phyloP scores from a whole-genome alignment of 78 protist genomes.

The Paratrimastix pyriformis region DNA sequence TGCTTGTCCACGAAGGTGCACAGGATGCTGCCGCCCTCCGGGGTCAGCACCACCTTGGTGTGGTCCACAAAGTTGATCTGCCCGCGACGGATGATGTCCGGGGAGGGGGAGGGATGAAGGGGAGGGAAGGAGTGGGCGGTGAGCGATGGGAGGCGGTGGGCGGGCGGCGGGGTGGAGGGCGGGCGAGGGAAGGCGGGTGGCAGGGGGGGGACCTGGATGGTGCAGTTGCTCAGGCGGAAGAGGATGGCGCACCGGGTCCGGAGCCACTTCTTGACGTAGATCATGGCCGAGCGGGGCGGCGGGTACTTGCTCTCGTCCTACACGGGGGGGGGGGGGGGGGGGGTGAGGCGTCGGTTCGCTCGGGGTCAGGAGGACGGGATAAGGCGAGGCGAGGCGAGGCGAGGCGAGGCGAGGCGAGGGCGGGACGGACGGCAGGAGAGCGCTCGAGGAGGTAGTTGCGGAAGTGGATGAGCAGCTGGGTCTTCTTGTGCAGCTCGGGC shows the following conservation, averaged over 20 bases:
- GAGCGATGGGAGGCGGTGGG: too few relatives aligned
- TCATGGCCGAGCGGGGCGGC: constrained; percentile 4
- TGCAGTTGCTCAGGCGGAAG: constrained; percentile 53
- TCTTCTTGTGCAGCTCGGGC: constrained; percentile 51
- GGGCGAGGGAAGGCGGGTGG: too few relatives aligned
- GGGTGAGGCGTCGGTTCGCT: background rate
- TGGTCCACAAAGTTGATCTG: constrained; percentile 49
- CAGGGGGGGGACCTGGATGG: constrained; percentile 38
- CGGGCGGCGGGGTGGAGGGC: background rate
- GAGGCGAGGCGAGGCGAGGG: too few relatives aligned
- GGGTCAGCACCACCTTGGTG: constrained; percentile 47
- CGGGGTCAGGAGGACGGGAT: background rate
- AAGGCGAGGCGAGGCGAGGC: background rate
- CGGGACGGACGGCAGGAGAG: too few relatives aligned
- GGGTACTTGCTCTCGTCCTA: background rate
- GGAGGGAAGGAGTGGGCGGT: too few relatives aligned
- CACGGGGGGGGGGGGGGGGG: background rate
- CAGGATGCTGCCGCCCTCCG: too few relatives aligned
- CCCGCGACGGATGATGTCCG: background rate
- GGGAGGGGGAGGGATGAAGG: background rate
- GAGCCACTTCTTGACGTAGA: constrained; percentile 72
- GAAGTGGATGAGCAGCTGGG: constrained; percentile 66
- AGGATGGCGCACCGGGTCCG: constrained; percentile 61
- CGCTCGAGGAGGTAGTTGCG: constrained; percentile 37
- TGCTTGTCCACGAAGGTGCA: too few relatives aligned